Evolutionary conservation across 768 basidiomycete species (phyloP), one percentile per base, ranked within the genome.

Genomic region (Leccinum obscurum): DNA sequence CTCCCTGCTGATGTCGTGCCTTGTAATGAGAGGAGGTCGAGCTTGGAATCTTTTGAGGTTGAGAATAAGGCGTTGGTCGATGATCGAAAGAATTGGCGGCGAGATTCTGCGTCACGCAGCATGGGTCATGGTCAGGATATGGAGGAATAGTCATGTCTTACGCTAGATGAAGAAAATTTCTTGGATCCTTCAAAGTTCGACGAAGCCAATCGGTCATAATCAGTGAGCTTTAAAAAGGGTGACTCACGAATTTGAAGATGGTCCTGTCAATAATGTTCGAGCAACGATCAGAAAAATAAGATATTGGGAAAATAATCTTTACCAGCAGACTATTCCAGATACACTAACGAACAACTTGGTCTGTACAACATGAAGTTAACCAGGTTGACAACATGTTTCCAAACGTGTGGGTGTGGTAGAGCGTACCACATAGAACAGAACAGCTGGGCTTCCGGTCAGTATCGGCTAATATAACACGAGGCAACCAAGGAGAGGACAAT

Each of bases 11-110:
- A 69, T 17, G 34, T 64, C 60, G 14, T 48, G 28, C 3, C 32
- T 60, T 1, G 50, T 34, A 2, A 55, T 17, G 4, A 1, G 17
- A 41, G 39, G 46, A 2, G 28, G 22, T 26, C 39, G 65, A 14
- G 24, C 52, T 20, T 52, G 34, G 14, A 54, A 49, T 49, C 53
- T 55, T 11, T 61, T 58, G 20, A 69, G 61, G 34, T 66, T 69
- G 28, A 69, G 56, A 20, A 69, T 54, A 17, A 64, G 59, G 3
- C 63, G 68, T 52, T 69, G 68, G 20, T 68, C 68, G 0, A 52
- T 15, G 4, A 63, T 22, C 0, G 68, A 61, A 15, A 69, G 55
- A 0, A 67, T 14, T 2, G 64, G 66, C 6, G 24, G 46, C 4
- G 68, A 28, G 14, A 70, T 7, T 11, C 68, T 69, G 59, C 20